These are phyloP conservation scores for Pseudopithomyces maydicus DNA, from an alignment of 2,329 filamentous ascomycete species.

Conservation along the genomic window DNA sequence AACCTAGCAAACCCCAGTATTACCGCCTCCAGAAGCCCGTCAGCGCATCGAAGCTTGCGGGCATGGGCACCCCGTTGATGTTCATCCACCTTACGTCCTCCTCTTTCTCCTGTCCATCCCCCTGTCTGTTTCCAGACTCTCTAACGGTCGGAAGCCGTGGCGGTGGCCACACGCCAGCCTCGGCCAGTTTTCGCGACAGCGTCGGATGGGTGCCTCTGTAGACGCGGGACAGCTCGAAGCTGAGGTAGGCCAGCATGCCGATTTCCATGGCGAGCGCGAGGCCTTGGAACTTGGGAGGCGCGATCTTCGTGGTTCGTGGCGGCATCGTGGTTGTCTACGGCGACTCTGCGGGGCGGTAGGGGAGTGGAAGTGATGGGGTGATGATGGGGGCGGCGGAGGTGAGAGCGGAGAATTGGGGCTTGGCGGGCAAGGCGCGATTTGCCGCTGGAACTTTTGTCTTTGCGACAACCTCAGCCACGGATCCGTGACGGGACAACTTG, in stretches of 20 bases:
- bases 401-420: conserved; percentile 16
- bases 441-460: conserved; percentile 17
- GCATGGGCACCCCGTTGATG: conserved; percentile 3
- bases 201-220: conserved; percentile 35
- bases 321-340: neutral
- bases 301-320: neutral
- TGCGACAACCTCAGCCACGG: neutral
- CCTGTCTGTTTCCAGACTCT: neutral
- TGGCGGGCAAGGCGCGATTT: conserved; percentile 16
- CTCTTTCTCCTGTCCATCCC: neutral
- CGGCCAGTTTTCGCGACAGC: conserved; percentile 25
- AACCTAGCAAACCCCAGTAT: neutral
- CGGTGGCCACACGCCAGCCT: conserved; percentile 1
- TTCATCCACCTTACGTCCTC: conserved; percentile 2
- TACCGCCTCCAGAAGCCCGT: conserved; percentile 1
- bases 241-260: conserved; percentile 22
- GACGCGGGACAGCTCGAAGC: conserved; percentile 34
- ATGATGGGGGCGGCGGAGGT: conserved; percentile 17
- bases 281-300: neutral
- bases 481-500: neutral
- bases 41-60: conserved; percentile 1
- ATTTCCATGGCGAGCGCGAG: conserved; percentile 14
- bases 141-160: neutral
- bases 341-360: neutral
- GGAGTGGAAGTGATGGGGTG: neutral